phyloP scores from a whole-genome alignment of 2,329 filamentous ascomycete genomes.

The Xylariaceae sp. region DNA sequence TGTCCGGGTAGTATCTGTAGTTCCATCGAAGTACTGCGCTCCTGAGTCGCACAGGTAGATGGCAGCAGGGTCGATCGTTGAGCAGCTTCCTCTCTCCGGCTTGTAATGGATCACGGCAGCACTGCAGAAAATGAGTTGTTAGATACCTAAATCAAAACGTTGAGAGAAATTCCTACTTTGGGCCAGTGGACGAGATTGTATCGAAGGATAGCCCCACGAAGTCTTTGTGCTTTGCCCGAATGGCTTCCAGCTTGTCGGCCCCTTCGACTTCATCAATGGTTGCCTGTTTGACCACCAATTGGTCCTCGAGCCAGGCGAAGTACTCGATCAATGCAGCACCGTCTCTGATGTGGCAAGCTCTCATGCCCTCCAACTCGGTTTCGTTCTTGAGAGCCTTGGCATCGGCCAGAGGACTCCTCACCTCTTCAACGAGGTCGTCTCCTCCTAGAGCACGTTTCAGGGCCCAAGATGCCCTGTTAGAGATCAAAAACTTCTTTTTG shows the following conservation, averaged over 20 bases:
- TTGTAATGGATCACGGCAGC: conserved; percentile 97
- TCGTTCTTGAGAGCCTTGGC: conserved; percentile 95
- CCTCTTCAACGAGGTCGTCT: conserved; percentile 82
- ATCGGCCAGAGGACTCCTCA: conserved; percentile 85
- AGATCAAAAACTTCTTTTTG: conserved; percentile 78
- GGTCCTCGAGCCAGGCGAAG: conserved; percentile 95
- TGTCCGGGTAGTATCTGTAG: conserved; percentile 93
- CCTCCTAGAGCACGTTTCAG: conserved; percentile 86
- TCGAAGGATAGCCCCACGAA: conserved; percentile 93
- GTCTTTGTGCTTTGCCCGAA: conserved; percentile 71
- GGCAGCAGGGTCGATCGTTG: conserved; percentile 80
- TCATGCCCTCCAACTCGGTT: conserved; percentile 89
- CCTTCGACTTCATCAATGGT: conserved; percentile 85
- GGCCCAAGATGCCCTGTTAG: conserved; percentile 92
- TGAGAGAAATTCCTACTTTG: conserved; percentile 59
- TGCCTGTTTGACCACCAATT: conserved; percentile 75
- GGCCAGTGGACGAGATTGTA: conserved; percentile 92
- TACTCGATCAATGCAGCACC: conserved; percentile 90
- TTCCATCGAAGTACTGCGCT: conserved; percentile 94
- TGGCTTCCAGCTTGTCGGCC: conserved; percentile 86
- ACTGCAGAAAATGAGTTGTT: conserved; percentile 53
- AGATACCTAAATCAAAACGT: background rate
- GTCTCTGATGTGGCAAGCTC: conserved; percentile 90
- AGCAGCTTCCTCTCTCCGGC: conserved; percentile 82
- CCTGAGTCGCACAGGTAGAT: conserved; percentile 97